Evolutionary conservation across 257 asterid species (phyloP).

Genomic region (Solanum infundibuliforme): DNA sequence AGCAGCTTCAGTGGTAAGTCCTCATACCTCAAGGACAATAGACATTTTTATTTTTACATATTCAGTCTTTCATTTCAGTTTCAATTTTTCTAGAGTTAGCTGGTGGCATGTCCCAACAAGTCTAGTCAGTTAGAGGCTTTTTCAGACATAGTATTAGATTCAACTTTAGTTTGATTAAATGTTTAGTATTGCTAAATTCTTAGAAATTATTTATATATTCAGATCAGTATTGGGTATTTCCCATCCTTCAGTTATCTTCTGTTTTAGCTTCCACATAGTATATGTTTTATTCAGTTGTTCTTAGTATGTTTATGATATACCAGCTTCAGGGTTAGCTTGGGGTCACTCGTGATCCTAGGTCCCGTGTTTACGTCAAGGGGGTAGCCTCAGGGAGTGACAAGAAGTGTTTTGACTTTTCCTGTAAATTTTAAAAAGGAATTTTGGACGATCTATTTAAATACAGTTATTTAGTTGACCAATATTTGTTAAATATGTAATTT

Average conservation of each 20-base stretch:
- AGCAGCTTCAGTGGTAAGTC: no score
- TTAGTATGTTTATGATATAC: no score
- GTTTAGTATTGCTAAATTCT: background rate
- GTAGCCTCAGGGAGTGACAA: background rate
- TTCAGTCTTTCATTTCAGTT: background rate
- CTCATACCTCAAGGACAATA: background rate
- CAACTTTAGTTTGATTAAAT: background rate
- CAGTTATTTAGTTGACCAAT: no score
- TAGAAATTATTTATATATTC: no score
- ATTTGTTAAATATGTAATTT: background rate
- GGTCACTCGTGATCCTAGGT: background rate
- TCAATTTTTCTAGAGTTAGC: background rate
- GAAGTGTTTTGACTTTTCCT: no score
- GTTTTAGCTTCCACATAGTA: background rate
- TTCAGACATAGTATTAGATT: background rate
- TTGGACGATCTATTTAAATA: no score
- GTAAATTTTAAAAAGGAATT: background rate
- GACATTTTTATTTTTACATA: no score
- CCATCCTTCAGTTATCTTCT: background rate
- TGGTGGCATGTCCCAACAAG: background rate
- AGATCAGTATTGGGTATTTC: background rate
- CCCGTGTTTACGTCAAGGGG: background rate
- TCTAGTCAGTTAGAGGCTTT: background rate
- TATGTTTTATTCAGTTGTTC: background rate
- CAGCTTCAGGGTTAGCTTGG: background rate